Percentiles rank a stretch among this genome's conserved stretches.
These are phyloP conservation scores for Lichtheimia ornata DNA, from an alignment of 371 early-diverging fungal species.

Conservation along the genomic window DNA sequence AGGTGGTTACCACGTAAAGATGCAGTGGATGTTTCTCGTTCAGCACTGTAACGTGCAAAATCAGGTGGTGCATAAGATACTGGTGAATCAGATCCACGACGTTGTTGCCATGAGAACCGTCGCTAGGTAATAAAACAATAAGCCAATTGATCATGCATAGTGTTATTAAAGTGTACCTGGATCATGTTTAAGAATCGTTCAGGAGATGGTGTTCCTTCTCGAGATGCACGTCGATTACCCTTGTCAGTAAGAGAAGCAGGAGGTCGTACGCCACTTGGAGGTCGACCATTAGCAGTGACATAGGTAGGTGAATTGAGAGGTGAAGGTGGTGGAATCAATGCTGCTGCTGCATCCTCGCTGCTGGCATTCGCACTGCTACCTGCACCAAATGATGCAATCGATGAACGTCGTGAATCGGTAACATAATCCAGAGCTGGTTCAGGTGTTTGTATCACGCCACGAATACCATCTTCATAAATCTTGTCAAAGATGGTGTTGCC, in stretches of 20 bases:
- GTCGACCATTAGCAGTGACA: not conserved
- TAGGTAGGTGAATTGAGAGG: slow-evolving; percentile 19
- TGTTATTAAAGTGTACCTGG: slow-evolving; percentile 14
- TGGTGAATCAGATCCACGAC: slow-evolving; percentile 26
- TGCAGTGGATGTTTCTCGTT: slow-evolving; percentile 45
- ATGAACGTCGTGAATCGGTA: slow-evolving; percentile 15
- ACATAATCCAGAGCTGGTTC: slow-evolving; percentile 19
- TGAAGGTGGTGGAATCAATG: slow-evolving; percentile 17
- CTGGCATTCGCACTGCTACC: slow-evolving; percentile 6
- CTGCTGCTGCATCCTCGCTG: slow-evolving; percentile 6
- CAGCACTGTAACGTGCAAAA: slow-evolving; percentile 36
- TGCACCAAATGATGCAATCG: slow-evolving; percentile 13
- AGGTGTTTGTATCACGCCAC: slow-evolving; percentile 33
- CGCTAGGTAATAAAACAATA: slow-evolving; percentile 3
- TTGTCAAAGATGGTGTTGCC: slow-evolving; percentile 59
- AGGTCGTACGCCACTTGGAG: slow-evolving; percentile 13
- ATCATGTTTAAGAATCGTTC: slow-evolving; percentile 49
- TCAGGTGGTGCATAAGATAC: slow-evolving; percentile 26
- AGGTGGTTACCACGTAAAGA: slow-evolving; percentile 45
- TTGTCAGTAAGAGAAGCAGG: slow-evolving; percentile 21
- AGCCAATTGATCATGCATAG: not conserved
- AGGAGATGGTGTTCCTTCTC: slow-evolving; percentile 45
- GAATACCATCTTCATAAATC: slow-evolving; percentile 60
- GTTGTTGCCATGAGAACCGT: slow-evolving; percentile 20
- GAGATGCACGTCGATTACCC: slow-evolving; percentile 8